phyloP scores from a whole-genome alignment of 495 filamentous ascomycete genomes.

The Talaromyces ruber region DNA sequence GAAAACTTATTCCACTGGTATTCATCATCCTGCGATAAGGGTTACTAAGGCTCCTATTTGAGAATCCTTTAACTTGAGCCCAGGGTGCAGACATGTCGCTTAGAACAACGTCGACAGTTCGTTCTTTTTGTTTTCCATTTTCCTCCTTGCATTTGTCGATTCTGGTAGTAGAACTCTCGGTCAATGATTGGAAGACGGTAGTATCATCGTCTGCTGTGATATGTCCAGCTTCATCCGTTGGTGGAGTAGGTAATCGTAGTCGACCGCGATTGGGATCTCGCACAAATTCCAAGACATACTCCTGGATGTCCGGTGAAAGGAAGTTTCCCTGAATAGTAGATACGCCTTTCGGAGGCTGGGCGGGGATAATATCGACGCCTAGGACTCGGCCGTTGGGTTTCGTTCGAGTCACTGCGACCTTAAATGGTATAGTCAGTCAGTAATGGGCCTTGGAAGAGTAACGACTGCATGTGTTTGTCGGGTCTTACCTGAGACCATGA shows the following conservation, averaged over 20 bases:
- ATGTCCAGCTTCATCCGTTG: slow-evolving; percentile 3
- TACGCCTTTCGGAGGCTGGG: slow-evolving; percentile 79
- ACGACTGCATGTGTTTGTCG: neutral
- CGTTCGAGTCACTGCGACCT: slow-evolving; percentile 78
- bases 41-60: slow-evolving; percentile 81
- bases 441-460: slow-evolving; percentile 2
- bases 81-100: slow-evolving; percentile 99
- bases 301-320: slow-evolving; percentile 58
- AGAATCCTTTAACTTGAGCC: slow-evolving; percentile 67
- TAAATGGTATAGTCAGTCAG: neutral
- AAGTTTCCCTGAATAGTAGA: slow-evolving; percentile 94
- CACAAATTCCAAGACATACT: slow-evolving; percentile 65
- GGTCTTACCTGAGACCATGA: slow-evolving; percentile 77
- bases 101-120: slow-evolving; percentile 84
- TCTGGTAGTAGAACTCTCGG: neutral
- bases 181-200: neutral
- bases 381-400: slow-evolving; percentile 69
- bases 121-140: slow-evolving; percentile 13
- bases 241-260: slow-evolving; percentile 17
- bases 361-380: slow-evolving; percentile 89
- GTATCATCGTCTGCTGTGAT: slow-evolving; percentile 11
- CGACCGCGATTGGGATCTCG: slow-evolving; percentile 54
- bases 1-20: slow-evolving; percentile 76
- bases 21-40: slow-evolving; percentile 98
- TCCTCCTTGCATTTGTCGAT: slow-evolving; percentile 10